Evolutionary conservation across 2,329 filamentous ascomycete genomes (phyloP), one percentile per base, ranked within the genome.

Genomic region (Pyrenophora tritici-repentis): DNA sequence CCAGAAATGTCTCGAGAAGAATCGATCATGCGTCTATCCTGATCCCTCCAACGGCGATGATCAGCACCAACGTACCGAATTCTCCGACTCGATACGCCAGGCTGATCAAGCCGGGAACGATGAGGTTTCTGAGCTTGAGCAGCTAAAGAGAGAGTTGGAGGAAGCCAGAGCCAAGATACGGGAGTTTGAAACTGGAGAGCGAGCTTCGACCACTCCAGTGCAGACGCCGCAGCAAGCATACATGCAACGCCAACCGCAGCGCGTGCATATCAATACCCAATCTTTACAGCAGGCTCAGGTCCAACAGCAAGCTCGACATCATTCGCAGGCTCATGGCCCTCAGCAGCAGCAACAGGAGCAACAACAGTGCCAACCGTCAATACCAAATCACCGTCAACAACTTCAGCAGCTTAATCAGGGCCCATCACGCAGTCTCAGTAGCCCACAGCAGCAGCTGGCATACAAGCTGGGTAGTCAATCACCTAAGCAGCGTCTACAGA

Each of bases 81-180:
- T 48, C 5, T 47, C 36, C 17, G 63, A 69, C 32, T 38, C 58
- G 13, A 34, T 54, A 20, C 59, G 49, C 6, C 59, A 60, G 31
- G 44, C 56, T 4, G 29, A 17, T n/a, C 62, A 63, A 34, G 49
- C 60, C n/a, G 48, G 57, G 3, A 64, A 45, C 36, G 54, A 37
- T 22, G 63, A 63, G 26, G 49, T 69, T 7, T 63, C 66, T 1
- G 69, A 73, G 52, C 47, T 72, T 16, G 70, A 72, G 44, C 66
- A 62, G 51, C 67, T 73, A 58, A 71, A 67, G 55, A 66, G 50
- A 46, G 67, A 73, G 43, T 57, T 72, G 6, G 71, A 72, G 36
- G 71, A 71, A 54, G 69, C 71, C n/a, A 71, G 63, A 47, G 70
- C 68, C 6, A 65, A 66, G 10, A 72, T 73, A 14, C 62, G 66